phyloP scores from a whole-genome alignment of 2,329 filamentous ascomycete species.

The Talaromyces sp. region DNA sequence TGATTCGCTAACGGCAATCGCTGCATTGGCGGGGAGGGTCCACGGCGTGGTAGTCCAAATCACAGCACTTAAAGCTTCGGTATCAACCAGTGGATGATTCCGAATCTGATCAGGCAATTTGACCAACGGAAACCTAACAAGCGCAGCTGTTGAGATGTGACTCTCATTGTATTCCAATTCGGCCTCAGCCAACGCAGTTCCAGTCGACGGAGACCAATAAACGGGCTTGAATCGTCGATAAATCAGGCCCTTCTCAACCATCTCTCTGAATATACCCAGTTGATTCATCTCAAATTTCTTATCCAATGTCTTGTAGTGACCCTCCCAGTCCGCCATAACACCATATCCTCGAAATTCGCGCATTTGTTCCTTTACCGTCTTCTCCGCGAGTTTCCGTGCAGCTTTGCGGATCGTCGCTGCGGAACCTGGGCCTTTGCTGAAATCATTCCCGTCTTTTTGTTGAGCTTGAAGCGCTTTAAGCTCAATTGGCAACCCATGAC shows the following conservation, averaged over 20 bases:
- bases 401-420: constrained; percentile 53
- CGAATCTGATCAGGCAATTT: constrained; percentile 47
- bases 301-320: constrained; percentile 64
- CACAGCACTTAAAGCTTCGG: constrained; percentile 67
- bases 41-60: constrained; percentile 99
- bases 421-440: constrained; percentile 30
- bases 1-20: constrained; percentile 75
- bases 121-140: constrained; percentile 71
- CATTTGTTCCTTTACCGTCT: constrained; percentile 60
- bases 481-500: constrained; percentile 95
- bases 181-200: constrained; percentile 63
- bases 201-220: constrained; percentile 65
- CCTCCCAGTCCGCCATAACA: constrained; percentile 65
- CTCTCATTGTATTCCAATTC: constrained; percentile 65
- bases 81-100: constrained; percentile 41
- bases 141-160: constrained; percentile 60
- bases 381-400: constrained; percentile 55
- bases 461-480: constrained; percentile 78
- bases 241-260: constrained; percentile 62
- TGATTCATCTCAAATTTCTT: constrained; percentile 61
- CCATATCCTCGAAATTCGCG: constrained; percentile 59
- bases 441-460: constrained; percentile 36
- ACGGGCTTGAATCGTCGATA: constrained; percentile 63
- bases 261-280: constrained; percentile 58
- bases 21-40: constrained; percentile 91